Evolutionary conservation across 148 eudicot species (phyloP).

Genomic region (Chenopodium quinoa): DNA sequence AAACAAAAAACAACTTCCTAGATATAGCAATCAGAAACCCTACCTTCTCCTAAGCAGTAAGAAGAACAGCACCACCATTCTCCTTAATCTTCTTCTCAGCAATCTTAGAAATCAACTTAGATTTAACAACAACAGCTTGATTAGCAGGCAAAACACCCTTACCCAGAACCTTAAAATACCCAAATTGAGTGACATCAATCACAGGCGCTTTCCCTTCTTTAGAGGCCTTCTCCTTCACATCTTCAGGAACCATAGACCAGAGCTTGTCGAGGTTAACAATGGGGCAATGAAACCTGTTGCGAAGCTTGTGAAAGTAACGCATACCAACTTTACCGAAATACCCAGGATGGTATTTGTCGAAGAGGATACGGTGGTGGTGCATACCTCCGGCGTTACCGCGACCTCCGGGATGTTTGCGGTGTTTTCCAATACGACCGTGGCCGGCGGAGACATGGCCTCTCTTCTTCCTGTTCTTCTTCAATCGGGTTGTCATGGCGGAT

Average conservation of each 20-base stretch:
- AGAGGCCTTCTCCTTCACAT: conserved; percentile 34
- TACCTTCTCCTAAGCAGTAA: conserved; percentile 32
- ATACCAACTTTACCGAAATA: conserved; percentile 55
- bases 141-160: conserved; percentile 37
- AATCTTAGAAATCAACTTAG: conserved; percentile 42
- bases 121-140: conserved; percentile 44
- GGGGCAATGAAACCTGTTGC: conserved; percentile 50
- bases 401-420: conserved; percentile 55
- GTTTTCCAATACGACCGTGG: conserved; percentile 56
- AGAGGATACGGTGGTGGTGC: conserved; percentile 52
- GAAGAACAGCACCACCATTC: conserved; percentile 48
- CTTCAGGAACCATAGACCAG: conserved; percentile 43
- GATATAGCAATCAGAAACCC: neutral
- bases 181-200: conserved; percentile 42
- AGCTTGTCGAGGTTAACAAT: conserved; percentile 43
- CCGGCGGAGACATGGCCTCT: conserved; percentile 53
- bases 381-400: conserved; percentile 56
- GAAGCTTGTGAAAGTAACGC: conserved; percentile 45
- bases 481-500: conserved; percentile 36
- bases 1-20: neutral
- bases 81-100: conserved; percentile 64
- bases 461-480: conserved; percentile 55
- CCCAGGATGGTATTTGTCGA: conserved; percentile 59
- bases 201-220: conserved; percentile 37
- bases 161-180: conserved; percentile 49